These are phyloP conservation scores for Hypoxylon sp. DNA, from an alignment of 2,329 filamentous ascomycete genomes.

Conservation along the genomic window DNA sequence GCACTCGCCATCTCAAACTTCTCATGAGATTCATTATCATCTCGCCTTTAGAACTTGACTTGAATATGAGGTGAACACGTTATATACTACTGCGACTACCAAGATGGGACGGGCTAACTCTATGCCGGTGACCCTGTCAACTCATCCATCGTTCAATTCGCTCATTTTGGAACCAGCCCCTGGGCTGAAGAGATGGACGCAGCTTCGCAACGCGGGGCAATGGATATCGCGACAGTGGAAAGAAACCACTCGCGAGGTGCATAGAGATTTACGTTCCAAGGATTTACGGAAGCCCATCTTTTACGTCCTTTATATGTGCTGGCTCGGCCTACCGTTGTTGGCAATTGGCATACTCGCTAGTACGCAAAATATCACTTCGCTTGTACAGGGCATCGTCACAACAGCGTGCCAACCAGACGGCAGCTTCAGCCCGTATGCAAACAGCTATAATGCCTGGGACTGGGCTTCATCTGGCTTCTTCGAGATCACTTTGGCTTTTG, in stretches of 20 bases:
- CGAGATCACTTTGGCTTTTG: conserved; percentile 45
- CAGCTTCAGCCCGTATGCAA: conserved; percentile 24
- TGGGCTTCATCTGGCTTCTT: conserved; percentile 47
- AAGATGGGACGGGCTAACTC: conserved; percentile 12
- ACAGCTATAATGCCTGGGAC: conserved; percentile 40
- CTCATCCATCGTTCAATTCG: conserved; percentile 7
- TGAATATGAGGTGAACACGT: background rate
- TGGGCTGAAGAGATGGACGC: background rate
- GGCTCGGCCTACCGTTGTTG: background rate
- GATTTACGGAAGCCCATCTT: conserved; percentile 3
- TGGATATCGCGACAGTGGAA: conserved; percentile 26
- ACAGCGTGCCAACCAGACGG: conserved; percentile 39
- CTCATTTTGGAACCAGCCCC: conserved; percentile 9
- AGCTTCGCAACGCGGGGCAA: background rate
- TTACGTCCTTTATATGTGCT: background rate
- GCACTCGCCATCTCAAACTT: background rate
- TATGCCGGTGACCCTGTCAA: conserved; percentile 1
- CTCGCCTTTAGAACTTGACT: background rate
- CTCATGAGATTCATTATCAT: background rate
- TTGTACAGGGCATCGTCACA: background rate
- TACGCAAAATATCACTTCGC: conserved; percentile 1
- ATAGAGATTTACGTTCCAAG: background rate
- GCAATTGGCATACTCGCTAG: conserved; percentile 2
- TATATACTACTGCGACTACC: background rate
- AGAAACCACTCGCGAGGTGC: conserved; percentile 4